phyloP scores from a whole-genome alignment of 805 yeast genomes.

The Yarrowia hollandica region DNA sequence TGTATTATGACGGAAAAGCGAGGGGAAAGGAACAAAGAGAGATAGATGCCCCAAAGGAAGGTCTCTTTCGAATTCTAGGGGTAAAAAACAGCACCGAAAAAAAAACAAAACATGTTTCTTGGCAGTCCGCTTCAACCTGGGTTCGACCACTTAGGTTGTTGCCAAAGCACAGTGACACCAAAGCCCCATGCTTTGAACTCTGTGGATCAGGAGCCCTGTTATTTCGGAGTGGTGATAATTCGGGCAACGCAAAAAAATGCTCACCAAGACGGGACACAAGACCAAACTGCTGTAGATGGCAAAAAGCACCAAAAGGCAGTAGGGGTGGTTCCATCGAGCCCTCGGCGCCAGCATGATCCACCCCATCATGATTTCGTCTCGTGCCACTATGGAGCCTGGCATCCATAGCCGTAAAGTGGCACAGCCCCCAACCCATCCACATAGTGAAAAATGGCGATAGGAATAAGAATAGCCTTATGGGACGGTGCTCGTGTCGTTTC shows the following conservation, averaged over 20 bases:
- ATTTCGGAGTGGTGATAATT: not conserved
- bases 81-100: no score
- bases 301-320: not conserved
- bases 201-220: not conserved
- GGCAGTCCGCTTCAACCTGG: not conserved
- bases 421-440: not conserved
- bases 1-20: not conserved
- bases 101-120: no score
- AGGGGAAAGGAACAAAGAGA: not conserved
- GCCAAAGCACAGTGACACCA: conserved; percentile 8
- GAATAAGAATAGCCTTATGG: not conserved
- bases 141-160: not conserved
- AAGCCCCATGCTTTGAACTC: conserved; percentile 9
- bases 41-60: not conserved
- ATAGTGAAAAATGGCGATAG: not conserved
- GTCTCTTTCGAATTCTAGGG: no score
- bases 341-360: no score
- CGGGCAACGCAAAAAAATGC: not conserved
- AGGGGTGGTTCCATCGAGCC: not conserved
- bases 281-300: not conserved
- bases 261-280: not conserved
- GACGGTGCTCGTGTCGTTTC: not conserved
- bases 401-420: not conserved
- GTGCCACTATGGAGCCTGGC: not conserved
- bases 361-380: not conserved